phyloP scores from a whole-genome alignment of 1,284 basidiomycete genomes.

The Melampsora larici-populina region DNA sequence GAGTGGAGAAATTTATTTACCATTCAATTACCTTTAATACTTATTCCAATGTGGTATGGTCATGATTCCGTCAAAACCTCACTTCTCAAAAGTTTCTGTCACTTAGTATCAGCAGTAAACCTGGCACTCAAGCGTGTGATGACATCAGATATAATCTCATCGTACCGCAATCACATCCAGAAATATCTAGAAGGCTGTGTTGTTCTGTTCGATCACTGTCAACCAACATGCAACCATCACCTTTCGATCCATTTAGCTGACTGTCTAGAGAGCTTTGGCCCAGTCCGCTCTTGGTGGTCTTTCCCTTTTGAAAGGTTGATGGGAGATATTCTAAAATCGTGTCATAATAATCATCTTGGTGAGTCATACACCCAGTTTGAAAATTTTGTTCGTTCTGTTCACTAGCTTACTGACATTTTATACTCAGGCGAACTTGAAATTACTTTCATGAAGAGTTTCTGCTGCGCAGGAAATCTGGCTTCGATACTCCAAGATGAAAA shows the following conservation, averaged over 20 bases:
- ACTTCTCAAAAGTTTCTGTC: constrained; percentile 18
- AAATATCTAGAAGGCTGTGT: neutral
- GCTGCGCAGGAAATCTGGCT: neutral
- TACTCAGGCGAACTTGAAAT: neutral
- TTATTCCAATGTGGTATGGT: no score
- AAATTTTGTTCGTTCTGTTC: neutral
- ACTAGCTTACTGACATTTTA: neutral
- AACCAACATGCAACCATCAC: neutral
- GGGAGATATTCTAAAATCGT: neutral
- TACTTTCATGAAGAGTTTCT: constrained; percentile 1
- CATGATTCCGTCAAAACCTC: neutral
- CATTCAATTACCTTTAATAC: no score
- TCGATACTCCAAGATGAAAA: no score
- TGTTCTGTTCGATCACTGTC: neutral
- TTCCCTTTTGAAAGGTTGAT: neutral
- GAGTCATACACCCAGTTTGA: neutral
- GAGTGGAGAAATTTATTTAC: no score
- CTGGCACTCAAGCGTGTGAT: neutral
- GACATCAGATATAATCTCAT: neutral
- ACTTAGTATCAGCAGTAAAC: neutral
- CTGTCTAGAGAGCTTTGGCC: constrained; percentile 17
- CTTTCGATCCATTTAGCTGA: constrained; percentile 6
- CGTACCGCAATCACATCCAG: neutral
- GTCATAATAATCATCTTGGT: constrained; percentile 11
- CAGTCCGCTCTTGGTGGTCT: neutral